Base-by-base conservation (phyloP, 208 protist species). In the Leishmania arabica region DNA sequence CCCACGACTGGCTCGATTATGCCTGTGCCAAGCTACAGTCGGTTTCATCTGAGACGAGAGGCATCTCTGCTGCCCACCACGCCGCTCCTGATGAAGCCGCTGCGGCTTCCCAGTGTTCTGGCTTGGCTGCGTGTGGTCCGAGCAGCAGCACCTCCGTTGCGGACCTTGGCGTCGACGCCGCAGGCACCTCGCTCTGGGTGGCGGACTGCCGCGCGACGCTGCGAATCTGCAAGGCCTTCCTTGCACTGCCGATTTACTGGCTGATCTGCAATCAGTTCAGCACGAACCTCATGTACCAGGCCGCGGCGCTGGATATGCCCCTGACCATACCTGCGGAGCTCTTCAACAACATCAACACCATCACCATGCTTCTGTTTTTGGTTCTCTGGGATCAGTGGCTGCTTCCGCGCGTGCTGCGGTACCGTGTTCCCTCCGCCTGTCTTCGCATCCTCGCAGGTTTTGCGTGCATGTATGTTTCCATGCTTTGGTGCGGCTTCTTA, bases 331-430 rank as follows among this genome's bases (percentile, higher is more conserved):
- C 91, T 27, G 84, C 86, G 21, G 91, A 95, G 74, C 56, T 95
- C 0, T 92, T 93, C 81, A 95, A 93, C 86, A 95, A 93, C 81
- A 84, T 95, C 79, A 93, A 92, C 80, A 91, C 89, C 45, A 66
- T 91, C 72, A 87, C 89, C 7, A 83, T 92, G 64, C 84, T 95
- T 53, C 62, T 91, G 0, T 91, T 91, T 47, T 75, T 95, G 24
- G 69, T 78, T 8, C 49, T 90, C 13, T 89, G 83, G 83, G 89
- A 92, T 49, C 74, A 78, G 54, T 81, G 87, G 65, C 69, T 93
- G 21, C 77, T 90, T 42, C 90, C 90, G 34, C 68, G 60, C 24
- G 75, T 90, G 19, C 85, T 88, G 79, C 56, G 58, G 66, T 47
- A 81, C 21, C 71, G 60, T 27, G 73, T 75, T 11, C 88, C 83